Evolutionary conservation across 805 yeast species (phyloP), one percentile per base, ranked within the genome.

Genomic region (Candida maesae): DNA sequence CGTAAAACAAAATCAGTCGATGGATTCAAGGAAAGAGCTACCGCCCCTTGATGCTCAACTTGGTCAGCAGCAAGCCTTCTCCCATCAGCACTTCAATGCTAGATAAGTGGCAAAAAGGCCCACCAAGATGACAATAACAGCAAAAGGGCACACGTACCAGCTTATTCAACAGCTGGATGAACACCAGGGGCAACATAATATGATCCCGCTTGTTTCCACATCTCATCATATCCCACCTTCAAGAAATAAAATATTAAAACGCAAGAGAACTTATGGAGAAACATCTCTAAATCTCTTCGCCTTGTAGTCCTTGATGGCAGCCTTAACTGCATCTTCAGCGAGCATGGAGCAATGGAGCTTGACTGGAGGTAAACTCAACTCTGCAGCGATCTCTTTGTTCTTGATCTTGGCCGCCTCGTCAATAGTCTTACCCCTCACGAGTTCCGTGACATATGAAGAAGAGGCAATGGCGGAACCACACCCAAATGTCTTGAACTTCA

Each of bases 381-480:
- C 99, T 65, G 85, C 84, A 36, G 99, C 99, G 55, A 93, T 93
- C 45, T 82, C 82, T 6, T 96, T 87, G 68, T 93, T 93, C 66
- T 91, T 93, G 64, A 93, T 85, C 65, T 79, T 76, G 42, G 88
- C 81, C 17, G 98, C 98, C 61, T 93, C 97, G 39, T 91, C 97
- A 37, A 93, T 69, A 33, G 93, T 76, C 79, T 87, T 89, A 32
- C 99, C 99, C 60, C 91, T 84, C 44, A 93, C 96, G 49, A 93
- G 74, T 60, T 90, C 97, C 3, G 99, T 93, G 58, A 93, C 93
- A 63, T 84, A 93, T 1, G 96, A 86, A 9, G 95, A 84, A 2
- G 95, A 85, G 2, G 99, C 99, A 62, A 93, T 93, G 38, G 99
- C 99, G 3, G 93, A 81, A 33, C 99, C 99, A 64, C 99, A 93